Evolutionary conservation across 2,329 filamentous ascomycete species (phyloP).

Genomic region (Penicillium sp.): DNA sequence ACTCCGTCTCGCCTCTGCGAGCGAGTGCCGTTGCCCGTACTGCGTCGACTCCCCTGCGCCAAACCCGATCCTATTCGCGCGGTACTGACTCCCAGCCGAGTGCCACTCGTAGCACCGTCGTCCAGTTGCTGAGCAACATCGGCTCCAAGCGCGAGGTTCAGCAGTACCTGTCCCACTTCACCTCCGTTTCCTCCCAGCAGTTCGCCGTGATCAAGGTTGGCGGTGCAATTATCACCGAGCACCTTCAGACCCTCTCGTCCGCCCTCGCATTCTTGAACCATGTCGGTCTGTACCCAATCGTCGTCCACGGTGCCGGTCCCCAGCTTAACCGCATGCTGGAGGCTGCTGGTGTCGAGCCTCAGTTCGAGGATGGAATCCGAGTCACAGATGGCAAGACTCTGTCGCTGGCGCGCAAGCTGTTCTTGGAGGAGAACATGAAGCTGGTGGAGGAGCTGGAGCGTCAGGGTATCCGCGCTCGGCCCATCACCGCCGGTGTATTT

Average conservation of each 20-base stretch:
- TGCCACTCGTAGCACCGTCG: constrained; percentile 76
- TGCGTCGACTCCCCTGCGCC: constrained; percentile 35
- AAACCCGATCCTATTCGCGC: constrained; percentile 51
- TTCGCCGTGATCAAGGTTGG: constrained; percentile 99
- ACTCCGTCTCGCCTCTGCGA: constrained; percentile 37
- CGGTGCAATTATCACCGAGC: constrained; percentile 91
- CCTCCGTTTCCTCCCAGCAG: constrained; percentile 91
- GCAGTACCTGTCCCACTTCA: constrained; percentile 97
- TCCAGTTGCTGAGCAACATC: constrained; percentile 91
- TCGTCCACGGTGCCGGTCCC: constrained; percentile 92
- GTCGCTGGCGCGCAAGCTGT: constrained; percentile 85
- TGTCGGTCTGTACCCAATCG: constrained; percentile 90
- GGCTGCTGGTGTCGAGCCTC: constrained; percentile 87
- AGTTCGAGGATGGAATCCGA: constrained; percentile 94
- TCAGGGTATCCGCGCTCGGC: constrained; percentile 84
- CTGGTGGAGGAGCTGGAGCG: constrained; percentile 86
- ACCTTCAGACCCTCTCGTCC: constrained; percentile 87
- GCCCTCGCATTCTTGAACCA: constrained; percentile 91
- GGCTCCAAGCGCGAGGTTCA: constrained; percentile 95
- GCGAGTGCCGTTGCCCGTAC: constrained; percentile 31
- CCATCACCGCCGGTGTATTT: constrained; percentile 88
- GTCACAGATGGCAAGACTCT: constrained; percentile 96
- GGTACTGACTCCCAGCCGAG: constrained; percentile 54
- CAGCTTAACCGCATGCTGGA: constrained; percentile 92
- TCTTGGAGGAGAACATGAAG: constrained; percentile 93